These are phyloP conservation scores for Voacanga thouarsii DNA, from an alignment of 257 asterid species.

Conservation along the genomic window DNA sequence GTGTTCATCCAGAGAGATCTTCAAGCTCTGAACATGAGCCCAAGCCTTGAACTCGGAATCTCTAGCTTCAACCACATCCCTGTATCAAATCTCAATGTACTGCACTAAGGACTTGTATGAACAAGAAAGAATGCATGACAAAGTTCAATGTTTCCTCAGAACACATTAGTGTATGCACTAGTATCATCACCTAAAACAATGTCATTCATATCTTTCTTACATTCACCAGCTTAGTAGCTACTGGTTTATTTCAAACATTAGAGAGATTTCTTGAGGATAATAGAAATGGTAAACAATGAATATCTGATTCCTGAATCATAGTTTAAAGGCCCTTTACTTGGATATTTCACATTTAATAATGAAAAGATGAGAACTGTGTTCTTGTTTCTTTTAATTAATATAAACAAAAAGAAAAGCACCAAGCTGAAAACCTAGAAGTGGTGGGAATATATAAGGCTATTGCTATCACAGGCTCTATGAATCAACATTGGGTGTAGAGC, in stretches of 20 bases:
- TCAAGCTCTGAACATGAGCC: conserved; percentile 79
- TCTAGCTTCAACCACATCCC: conserved; percentile 82
- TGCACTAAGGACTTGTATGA: not conserved
- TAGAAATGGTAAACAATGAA: not conserved
- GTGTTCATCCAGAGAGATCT: conserved; percentile 78
- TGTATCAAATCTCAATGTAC: conserved; percentile 28
- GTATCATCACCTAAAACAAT: not conserved
- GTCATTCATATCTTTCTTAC: not conserved
- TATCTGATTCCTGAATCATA: not conserved
- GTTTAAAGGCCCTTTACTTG: not conserved
- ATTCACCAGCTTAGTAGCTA: not conserved
- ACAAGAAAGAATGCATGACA: not conserved
- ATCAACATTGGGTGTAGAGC: not conserved
- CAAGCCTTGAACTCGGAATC: conserved; percentile 74
- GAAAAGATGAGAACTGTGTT: not conserved
- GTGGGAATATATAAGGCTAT: not conserved
- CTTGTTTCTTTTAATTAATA: not conserved
- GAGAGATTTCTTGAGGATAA: not conserved
- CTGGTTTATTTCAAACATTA: not conserved
- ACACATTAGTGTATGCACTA: not conserved
- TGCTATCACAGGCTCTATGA: not conserved
- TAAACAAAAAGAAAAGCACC: not conserved
- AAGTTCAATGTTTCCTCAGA: not conserved
- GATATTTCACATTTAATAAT: not conserved
- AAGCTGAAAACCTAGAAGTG: not conserved